Evolutionary conservation across 148 eudicot species (phyloP).

Genomic region (Drosera capensis): DNA sequence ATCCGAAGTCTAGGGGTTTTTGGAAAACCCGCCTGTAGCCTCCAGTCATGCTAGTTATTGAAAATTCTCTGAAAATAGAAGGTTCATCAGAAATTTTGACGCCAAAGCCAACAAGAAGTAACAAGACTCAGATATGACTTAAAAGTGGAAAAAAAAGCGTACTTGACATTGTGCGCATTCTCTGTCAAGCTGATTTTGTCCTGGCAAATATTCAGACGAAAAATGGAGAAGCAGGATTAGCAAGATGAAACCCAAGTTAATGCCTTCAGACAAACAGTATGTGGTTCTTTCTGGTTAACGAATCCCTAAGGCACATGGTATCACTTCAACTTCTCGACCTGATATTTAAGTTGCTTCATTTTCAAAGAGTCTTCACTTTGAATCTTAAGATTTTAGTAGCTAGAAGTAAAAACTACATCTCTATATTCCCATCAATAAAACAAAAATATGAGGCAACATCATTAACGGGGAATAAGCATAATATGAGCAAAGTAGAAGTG

Average conservation of each 20-base stretch:
- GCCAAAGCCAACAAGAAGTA: not conserved
- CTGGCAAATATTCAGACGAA: constrained; percentile 23
- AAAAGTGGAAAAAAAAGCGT: constrained; percentile 9
- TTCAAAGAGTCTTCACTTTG: too few species aligned
- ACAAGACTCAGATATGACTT: not conserved
- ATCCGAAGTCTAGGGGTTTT: constrained; percentile 66
- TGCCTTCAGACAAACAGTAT: not conserved
- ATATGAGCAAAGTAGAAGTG: too few species aligned
- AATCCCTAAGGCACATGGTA: too few species aligned
- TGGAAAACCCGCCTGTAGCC: constrained; percentile 81
- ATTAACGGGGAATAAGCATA: too few species aligned
- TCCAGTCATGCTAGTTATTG: constrained; percentile 76
- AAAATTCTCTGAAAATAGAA: constrained; percentile 53
- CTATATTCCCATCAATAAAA: too few species aligned
- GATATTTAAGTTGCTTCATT: too few species aligned
- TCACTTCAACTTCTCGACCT: too few species aligned
- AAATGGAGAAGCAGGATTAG: not conserved
- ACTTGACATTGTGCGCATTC: constrained; percentile 67
- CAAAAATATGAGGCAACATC: too few species aligned
- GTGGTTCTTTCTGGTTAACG: too few species aligned
- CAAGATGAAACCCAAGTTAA: not conserved
- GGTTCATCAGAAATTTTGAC: not conserved
- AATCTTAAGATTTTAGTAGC: too few species aligned
- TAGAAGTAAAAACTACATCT: too few species aligned
- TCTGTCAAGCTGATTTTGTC: constrained; percentile 68